Percentiles rank a stretch among this genome's conserved stretches.
These are phyloP conservation scores for Austroboletus niveus DNA, from an alignment of 1,284 basidiomycete genomes.

Conservation along the genomic window DNA sequence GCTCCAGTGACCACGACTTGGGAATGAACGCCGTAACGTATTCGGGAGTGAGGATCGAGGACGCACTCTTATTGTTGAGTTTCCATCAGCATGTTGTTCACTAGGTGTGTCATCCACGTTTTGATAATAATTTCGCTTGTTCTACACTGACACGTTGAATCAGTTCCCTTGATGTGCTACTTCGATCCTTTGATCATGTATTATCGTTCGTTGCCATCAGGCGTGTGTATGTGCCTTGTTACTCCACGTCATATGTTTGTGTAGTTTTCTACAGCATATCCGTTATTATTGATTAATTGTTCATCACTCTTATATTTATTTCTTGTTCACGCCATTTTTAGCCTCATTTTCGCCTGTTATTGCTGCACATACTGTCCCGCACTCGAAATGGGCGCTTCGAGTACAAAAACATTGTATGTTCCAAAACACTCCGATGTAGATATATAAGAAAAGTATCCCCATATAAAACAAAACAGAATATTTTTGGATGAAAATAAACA, in stretches of 20 bases:
- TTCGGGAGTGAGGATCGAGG: constrained; percentile 54
- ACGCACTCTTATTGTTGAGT: constrained; percentile 64
- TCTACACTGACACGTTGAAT: constrained; percentile 10
- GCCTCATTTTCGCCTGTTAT: constrained; percentile 10
- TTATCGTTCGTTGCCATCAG: constrained; percentile 13
- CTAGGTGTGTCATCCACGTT: constrained; percentile 31
- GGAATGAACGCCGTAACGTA: constrained; percentile 29
- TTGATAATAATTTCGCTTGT: not conserved
- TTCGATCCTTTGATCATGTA: constrained; percentile 22
- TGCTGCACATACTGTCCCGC: constrained; percentile 20
- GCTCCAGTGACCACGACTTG: constrained; percentile 26
- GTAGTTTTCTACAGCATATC: constrained; percentile 27
- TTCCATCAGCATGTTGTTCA: constrained; percentile 66
- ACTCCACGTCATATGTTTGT: constrained; percentile 13
- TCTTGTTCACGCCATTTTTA: constrained; percentile 7
- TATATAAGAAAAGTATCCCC: not conserved
- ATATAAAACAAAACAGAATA: too few relatives aligned
- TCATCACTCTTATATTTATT: constrained; percentile 24
- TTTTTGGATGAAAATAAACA: too few relatives aligned
- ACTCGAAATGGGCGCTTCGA: constrained; percentile 14
- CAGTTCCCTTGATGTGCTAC: constrained; percentile 15
- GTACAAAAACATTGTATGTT: constrained; percentile 22
- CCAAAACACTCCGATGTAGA: constrained; percentile 14
- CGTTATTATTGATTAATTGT: constrained; percentile 39
- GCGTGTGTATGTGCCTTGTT: constrained; percentile 4